phyloP scores from a whole-genome alignment of 805 yeast genomes.

The Helenozyma baotianmanensis region DNA sequence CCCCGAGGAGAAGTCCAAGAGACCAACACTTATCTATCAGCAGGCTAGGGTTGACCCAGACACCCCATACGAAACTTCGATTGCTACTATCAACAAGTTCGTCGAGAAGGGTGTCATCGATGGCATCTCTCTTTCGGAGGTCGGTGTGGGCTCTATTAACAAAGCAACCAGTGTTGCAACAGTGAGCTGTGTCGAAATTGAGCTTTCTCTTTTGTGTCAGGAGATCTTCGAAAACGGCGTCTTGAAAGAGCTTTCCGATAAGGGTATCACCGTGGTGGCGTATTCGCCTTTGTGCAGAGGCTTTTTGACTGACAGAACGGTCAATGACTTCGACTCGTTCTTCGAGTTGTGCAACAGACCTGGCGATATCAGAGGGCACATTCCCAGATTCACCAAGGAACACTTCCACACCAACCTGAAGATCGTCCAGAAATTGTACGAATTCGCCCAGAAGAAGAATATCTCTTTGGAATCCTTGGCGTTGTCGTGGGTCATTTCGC shows the following conservation, averaged over 20 bases:
- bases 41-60: slow-evolving; percentile 64
- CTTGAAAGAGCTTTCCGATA: slow-evolving; percentile 52
- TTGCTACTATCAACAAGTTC: slow-evolving; percentile 51
- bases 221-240: slow-evolving; percentile 63
- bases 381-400: slow-evolving; percentile 60
- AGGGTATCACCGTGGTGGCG: slow-evolving; percentile 63
- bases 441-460: slow-evolving; percentile 44
- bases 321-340: slow-evolving; percentile 27
- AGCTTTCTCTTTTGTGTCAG: slow-evolving; percentile 66
- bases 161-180: slow-evolving; percentile 56
- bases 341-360: slow-evolving; percentile 39
- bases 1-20: slow-evolving; percentile 20
- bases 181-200: slow-evolving; percentile 70
- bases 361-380: slow-evolving; percentile 47
- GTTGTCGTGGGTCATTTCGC: slow-evolving; percentile 45
- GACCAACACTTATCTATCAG: slow-evolving; percentile 49
- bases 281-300: slow-evolving; percentile 87
- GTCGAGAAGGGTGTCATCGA: slow-evolving; percentile 62
- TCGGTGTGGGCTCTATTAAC: slow-evolving; percentile 53
- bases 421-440: slow-evolving; percentile 46
- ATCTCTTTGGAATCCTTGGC: slow-evolving; percentile 55
- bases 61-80: slow-evolving; percentile 55
- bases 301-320: slow-evolving; percentile 60
- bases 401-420: slow-evolving; percentile 49
- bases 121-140: slow-evolving; percentile 74